A percentile compares a stretch with the other conserved stretches of the same genome.
These are phyloP conservation scores for Boletus mariae DNA, from an alignment of 1,284 basidiomycete genomes.

Conservation along the genomic window DNA sequence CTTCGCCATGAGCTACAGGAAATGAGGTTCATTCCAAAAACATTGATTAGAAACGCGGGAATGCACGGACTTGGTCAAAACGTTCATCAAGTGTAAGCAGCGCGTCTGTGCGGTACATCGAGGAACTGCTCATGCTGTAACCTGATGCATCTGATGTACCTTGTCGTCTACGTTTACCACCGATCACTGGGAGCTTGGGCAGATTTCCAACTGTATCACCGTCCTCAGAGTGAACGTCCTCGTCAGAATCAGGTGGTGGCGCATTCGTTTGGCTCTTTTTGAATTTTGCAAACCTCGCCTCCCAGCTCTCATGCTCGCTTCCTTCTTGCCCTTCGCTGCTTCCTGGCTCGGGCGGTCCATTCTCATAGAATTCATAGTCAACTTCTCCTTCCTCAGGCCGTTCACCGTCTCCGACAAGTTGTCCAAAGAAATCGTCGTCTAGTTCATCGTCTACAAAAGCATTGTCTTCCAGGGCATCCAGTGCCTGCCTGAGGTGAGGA, in stretches of 20 bases:
- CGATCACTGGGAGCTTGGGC: conserved; percentile 69
- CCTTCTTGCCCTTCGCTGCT: conserved; percentile 26
- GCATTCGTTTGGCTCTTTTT: conserved; percentile 50
- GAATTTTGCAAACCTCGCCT: conserved; percentile 74
- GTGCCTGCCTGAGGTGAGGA: conserved; percentile 87
- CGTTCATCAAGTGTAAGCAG: conserved; percentile 87
- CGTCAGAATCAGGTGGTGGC: conserved; percentile 43
- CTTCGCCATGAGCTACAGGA: conserved; percentile 59
- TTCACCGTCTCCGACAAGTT: conserved; percentile 75
- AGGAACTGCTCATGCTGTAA: conserved; percentile 96
- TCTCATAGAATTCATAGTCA: conserved; percentile 70
- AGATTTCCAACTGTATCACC: conserved; percentile 78
- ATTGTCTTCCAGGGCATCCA: conserved; percentile 96
- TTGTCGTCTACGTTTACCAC: conserved; percentile 74
- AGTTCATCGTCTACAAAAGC: conserved; percentile 81
- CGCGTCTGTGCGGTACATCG: conserved; percentile 91
- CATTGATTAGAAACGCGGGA: not conserved
- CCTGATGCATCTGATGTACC: conserved; percentile 82
- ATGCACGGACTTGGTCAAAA: conserved; percentile 78
- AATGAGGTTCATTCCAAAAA: conserved; percentile 4
- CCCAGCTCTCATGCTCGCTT: conserved; percentile 52
- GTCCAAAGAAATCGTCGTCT: conserved; percentile 71
- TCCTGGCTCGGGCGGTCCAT: conserved; percentile 40
- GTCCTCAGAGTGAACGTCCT: conserved; percentile 61
- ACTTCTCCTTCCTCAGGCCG: conserved; percentile 50